Percentiles rank a stretch among this genome's conserved stretches.
phyloP scores from a whole-genome alignment of 2,329 filamentous ascomycete species.

The Aspergillus neoniger region DNA sequence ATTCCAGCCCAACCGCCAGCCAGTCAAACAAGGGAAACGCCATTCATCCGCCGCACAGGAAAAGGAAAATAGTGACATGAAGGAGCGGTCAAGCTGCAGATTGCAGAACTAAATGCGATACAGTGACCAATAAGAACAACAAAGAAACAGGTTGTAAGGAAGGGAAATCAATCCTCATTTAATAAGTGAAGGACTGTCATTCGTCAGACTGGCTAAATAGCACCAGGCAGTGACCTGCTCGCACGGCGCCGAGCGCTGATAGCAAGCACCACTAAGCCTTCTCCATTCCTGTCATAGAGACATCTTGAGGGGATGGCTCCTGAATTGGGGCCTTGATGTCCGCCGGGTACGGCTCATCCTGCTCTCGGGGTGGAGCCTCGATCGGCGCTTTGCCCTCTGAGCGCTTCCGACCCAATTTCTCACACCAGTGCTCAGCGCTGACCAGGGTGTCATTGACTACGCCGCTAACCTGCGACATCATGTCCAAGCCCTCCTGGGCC shows the following conservation, averaged over 20 bases:
- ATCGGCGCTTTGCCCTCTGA: slow-evolving; percentile 25
- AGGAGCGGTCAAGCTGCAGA: too few relatives aligned
- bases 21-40: background rate
- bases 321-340: slow-evolving; percentile 34
- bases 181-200: background rate
- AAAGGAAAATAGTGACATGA: too few relatives aligned
- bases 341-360: slow-evolving; percentile 22
- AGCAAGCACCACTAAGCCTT: slow-evolving; percentile 25
- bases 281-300: slow-evolving; percentile 40
- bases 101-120: too few relatives aligned
- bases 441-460: slow-evolving; percentile 87
- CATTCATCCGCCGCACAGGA: background rate
- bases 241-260: too few relatives aligned
- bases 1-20: background rate
- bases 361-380: slow-evolving; percentile 15
- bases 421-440: slow-evolving; percentile 90
- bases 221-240: too few relatives aligned
- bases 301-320: slow-evolving; percentile 28
- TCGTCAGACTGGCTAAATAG: too few relatives aligned
- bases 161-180: background rate
- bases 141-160: background rate
- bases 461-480: slow-evolving; percentile 87
- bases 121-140: too few relatives aligned
- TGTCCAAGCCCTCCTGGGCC: slow-evolving; percentile 86
- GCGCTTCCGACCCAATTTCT: slow-evolving; percentile 64